Evolutionary conservation across 2,329 filamentous ascomycete genomes (phyloP).

Genomic region (Drechslera avenae): DNA sequence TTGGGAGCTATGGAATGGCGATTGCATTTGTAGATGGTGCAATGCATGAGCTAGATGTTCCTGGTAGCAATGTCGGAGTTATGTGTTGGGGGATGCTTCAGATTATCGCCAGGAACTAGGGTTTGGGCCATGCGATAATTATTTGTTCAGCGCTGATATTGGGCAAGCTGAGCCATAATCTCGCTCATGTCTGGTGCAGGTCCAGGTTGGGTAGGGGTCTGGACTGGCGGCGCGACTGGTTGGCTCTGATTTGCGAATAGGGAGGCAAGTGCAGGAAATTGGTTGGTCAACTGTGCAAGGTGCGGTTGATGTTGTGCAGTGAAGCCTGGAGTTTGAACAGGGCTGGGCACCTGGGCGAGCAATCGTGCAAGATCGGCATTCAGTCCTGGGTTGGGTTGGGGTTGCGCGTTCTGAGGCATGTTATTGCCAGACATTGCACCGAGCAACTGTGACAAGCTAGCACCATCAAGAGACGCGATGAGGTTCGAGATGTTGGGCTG

Average conservation of each 20-base stretch:
- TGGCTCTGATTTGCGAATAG: slow-evolving; percentile 34
- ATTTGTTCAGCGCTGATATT: slow-evolving; percentile 58
- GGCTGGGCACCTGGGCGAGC: slow-evolving; percentile 41
- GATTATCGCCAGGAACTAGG: slow-evolving; percentile 4
- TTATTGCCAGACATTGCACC: slow-evolving; percentile 58
- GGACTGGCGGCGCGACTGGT: slow-evolving; percentile 35
- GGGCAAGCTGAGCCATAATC: slow-evolving; percentile 74
- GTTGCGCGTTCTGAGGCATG: slow-evolving; percentile 49
- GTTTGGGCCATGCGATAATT: background rate
- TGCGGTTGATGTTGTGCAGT: slow-evolving; percentile 24
- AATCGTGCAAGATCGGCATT: slow-evolving; percentile 48
- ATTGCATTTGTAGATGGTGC: slow-evolving; percentile 5
- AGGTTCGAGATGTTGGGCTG: slow-evolving; percentile 64
- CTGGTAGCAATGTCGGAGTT: slow-evolving; percentile 8
- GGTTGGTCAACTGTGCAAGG: slow-evolving; percentile 36
- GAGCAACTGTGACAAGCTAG: slow-evolving; percentile 72
- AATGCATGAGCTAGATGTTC: slow-evolving; percentile 1
- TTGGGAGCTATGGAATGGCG: slow-evolving; percentile 9
- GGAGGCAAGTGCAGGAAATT: slow-evolving; percentile 40
- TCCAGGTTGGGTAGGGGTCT: slow-evolving; percentile 34
- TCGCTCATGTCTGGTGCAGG: slow-evolving; percentile 63
- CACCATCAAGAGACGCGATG: slow-evolving; percentile 70
- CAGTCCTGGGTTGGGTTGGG: slow-evolving; percentile 36
- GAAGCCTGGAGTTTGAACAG: slow-evolving; percentile 34
- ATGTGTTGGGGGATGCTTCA: slow-evolving; percentile 1